Conservation (phyloP, 306 rosid genomes). For the Sesbania bispinosa region DNA sequence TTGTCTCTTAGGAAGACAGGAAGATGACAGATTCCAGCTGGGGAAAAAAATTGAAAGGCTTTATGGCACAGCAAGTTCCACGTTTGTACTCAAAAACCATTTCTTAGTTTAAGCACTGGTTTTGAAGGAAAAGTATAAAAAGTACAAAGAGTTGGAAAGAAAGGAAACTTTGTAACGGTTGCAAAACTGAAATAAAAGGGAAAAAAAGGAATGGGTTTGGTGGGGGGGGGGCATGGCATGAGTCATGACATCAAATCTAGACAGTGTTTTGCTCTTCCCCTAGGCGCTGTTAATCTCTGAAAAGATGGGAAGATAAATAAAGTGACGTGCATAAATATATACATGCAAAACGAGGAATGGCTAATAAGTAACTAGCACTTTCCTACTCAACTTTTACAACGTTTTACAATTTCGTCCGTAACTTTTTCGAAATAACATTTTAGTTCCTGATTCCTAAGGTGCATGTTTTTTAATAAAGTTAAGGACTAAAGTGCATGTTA, state of each 20-base stretch:
- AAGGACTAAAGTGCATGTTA: no score
- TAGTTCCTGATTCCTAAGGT: no score
- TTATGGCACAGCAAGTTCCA: slow-evolving; percentile 4
- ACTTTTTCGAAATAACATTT: no score
- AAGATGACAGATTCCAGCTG: not conserved
- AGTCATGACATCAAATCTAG: slow-evolving; percentile 38
- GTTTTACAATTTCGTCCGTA: no score
- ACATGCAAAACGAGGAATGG: slow-evolving; percentile 24
- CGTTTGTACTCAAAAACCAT: slow-evolving; percentile 18
- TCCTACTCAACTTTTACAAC: no score
- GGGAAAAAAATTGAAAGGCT: not conserved
- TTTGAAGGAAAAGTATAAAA: not conserved
- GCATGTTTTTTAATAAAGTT: no score
- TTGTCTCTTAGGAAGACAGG: not conserved
- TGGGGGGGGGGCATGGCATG: slow-evolving; percentile 9
- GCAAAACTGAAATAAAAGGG: slow-evolving; percentile 25
- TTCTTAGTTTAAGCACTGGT: not conserved
- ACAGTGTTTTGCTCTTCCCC: slow-evolving; percentile 35
- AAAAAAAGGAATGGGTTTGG: not conserved
- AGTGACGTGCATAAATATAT: slow-evolving; percentile 24
- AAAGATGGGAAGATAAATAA: slow-evolving; percentile 27
- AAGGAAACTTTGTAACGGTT: slow-evolving; percentile 39
- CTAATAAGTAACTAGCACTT: no score
- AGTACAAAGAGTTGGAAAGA: slow-evolving; percentile 25
- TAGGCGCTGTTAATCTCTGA: slow-evolving; percentile 43